Conservation (phyloP, 2,329 filamentous ascomycete genomes). For the Monosporascus sp. region DNA sequence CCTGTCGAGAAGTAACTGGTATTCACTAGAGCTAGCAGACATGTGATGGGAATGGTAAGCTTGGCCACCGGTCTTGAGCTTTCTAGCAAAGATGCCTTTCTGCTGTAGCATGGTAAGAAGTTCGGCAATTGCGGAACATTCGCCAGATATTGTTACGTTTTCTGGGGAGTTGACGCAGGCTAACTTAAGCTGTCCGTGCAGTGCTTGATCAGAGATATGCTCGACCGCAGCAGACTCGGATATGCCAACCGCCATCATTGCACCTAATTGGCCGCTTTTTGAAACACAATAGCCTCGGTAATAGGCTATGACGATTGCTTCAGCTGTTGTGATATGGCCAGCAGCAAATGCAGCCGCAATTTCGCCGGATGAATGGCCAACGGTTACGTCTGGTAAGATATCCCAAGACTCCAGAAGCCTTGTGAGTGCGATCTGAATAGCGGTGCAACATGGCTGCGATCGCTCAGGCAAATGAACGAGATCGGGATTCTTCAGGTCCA, state of each 20-base stretch:
- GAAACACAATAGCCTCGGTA: background rate
- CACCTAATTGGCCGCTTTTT: background rate
- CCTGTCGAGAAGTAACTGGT: background rate
- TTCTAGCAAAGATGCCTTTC: background rate
- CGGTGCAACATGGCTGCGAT: background rate
- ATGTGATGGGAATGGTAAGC: conserved; percentile 4
- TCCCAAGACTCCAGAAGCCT: background rate
- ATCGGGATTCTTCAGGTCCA: too few relatives aligned
- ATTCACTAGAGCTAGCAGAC: background rate
- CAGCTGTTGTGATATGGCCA: background rate
- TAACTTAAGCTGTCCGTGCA: background rate
- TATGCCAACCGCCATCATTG: background rate
- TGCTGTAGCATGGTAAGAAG: background rate
- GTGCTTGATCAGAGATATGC: background rate
- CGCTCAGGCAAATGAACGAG: too few relatives aligned
- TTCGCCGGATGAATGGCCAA: background rate
- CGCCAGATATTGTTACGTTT: background rate
- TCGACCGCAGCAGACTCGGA: background rate
- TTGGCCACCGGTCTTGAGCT: background rate
- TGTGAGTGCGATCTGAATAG: background rate
- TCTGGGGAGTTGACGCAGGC: background rate
- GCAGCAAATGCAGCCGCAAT: background rate
- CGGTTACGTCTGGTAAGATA: background rate
- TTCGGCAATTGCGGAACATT: background rate
- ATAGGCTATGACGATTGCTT: background rate